A percentile compares a stretch with the other conserved stretches of the same genome.
These are phyloP conservation scores for Triticum timopheevii DNA, from an alignment of 176 grass and related monocot genomes.

Conservation along the genomic window DNA sequence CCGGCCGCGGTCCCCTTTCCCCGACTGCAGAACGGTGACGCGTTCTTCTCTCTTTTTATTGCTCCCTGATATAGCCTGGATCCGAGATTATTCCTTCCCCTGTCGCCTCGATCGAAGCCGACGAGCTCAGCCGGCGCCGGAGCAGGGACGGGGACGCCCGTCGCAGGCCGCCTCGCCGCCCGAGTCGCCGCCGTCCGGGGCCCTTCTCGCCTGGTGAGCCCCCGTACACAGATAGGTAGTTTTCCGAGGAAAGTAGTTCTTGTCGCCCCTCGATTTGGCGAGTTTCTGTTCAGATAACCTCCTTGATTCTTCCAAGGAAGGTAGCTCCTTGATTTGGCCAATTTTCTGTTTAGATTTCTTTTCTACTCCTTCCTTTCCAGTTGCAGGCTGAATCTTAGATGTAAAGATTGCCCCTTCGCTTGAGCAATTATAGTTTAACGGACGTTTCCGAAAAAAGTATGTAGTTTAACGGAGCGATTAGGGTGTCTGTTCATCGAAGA, in stretches of 20 bases:
- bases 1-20: background rate
- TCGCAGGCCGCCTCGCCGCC: background rate
- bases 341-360: background rate
- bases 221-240: background rate
- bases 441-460: too few species aligned
- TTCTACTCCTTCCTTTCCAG: background rate
- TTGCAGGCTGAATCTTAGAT: background rate
- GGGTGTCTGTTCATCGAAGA: background rate
- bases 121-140: background rate
- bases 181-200: too few species aligned
- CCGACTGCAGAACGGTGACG: background rate
- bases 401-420: background rate
- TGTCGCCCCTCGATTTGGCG: background rate
- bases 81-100: background rate
- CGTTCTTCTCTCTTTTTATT: background rate
- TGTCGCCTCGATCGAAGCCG: background rate
- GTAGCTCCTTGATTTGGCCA: too few species aligned
- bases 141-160: background rate
- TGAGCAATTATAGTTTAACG: background rate
- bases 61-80: background rate
- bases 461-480: background rate
- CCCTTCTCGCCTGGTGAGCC: background rate
- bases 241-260: background rate
- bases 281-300: background rate
- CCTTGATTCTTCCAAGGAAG: too few species aligned